These are phyloP conservation scores for Phragmites australis DNA, from an alignment of 176 grass and related monocot genomes.

Conservation along the genomic window DNA sequence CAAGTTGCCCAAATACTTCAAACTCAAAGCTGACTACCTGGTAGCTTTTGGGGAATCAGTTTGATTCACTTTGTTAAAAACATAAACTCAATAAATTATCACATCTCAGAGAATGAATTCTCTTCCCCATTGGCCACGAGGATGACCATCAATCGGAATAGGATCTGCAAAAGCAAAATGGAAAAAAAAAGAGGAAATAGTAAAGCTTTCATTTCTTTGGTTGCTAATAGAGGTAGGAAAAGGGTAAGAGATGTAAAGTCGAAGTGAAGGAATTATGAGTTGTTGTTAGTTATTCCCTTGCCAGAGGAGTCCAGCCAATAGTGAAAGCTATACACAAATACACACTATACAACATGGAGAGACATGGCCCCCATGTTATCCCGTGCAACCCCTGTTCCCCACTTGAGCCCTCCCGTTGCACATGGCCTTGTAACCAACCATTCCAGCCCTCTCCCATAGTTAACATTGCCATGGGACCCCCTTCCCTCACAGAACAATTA, in stretches of 20 bases:
- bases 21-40: conserved; percentile 31
- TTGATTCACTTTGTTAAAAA: conserved; percentile 32
- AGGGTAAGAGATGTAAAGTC: conserved; percentile 51
- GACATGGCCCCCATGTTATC: conserved; percentile 81
- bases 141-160: conserved; percentile 32
- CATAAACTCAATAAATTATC: conserved; percentile 31
- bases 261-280: conserved; percentile 44
- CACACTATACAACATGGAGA: conserved; percentile 69
- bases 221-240: conserved; percentile 42
- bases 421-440: conserved; percentile 66
- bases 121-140: conserved; percentile 11
- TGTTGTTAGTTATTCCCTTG: conserved; percentile 48
- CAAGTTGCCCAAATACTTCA: conserved; percentile 25
- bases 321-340: conserved; percentile 73
- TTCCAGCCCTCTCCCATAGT: conserved; percentile 39
- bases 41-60: conserved; percentile 37
- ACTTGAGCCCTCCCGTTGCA: conserved; percentile 69
- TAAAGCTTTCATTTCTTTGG: conserved; percentile 49
- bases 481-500: conserved; percentile 43
- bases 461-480: conserved; percentile 57
- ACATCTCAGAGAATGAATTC: conserved; percentile 40
- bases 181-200: conserved; percentile 37
- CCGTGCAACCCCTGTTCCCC: conserved; percentile 78
- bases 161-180: conserved; percentile 46
- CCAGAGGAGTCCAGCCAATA: conserved; percentile 71